Evolutionary conservation across 2,329 filamentous ascomycete species (phyloP).

Genomic region (Aspergillus spinulosporus): DNA sequence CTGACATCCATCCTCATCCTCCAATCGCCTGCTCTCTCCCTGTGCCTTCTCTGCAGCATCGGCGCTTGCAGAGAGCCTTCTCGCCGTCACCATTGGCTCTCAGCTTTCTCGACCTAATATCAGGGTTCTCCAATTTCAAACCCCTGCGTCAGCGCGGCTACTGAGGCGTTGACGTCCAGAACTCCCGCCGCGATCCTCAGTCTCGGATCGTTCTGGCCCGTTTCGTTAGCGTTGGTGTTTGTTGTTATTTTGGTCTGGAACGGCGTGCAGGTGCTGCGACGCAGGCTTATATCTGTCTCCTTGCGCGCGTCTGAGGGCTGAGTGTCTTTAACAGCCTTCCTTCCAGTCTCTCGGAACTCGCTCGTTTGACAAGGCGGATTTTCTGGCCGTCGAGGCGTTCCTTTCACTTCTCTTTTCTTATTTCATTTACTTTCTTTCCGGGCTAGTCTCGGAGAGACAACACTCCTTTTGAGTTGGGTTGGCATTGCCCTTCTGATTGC

Average conservation of each 20-base stretch:
- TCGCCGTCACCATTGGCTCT: slow-evolving; percentile 22
- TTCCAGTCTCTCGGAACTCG: background rate
- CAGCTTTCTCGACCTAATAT: slow-evolving; percentile 4
- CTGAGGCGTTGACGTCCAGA: slow-evolving; percentile 23
- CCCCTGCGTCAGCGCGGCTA: slow-evolving; percentile 23
- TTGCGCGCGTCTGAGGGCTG: background rate
- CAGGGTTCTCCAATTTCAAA: slow-evolving; percentile 22
- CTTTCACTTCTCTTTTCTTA: slow-evolving; percentile 2
- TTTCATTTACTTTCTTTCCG: slow-evolving; percentile 15
- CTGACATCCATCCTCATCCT: slow-evolving; percentile 17
- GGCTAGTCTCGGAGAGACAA: slow-evolving; percentile 22
- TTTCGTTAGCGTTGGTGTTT: slow-evolving; percentile 16
- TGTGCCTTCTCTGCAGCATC: slow-evolving; percentile 20
- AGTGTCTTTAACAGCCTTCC: slow-evolving; percentile 4
- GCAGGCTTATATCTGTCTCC: slow-evolving; percentile 18
- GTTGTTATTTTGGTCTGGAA: slow-evolving; percentile 18
- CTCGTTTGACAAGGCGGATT: slow-evolving; percentile 4
- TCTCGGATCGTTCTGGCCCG: slow-evolving; percentile 18
- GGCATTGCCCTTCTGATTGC: too few species aligned
- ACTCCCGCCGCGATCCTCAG: slow-evolving; percentile 11
- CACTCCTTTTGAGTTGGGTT: slow-evolving; percentile 12
- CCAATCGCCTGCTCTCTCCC: slow-evolving; percentile 13
- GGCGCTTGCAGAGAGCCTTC: slow-evolving; percentile 23
- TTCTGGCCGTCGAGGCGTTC: slow-evolving; percentile 8
- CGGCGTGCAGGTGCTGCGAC: background rate